phyloP scores from a whole-genome alignment of 2,329 filamentous ascomycete species.

The Phoma sp. region DNA sequence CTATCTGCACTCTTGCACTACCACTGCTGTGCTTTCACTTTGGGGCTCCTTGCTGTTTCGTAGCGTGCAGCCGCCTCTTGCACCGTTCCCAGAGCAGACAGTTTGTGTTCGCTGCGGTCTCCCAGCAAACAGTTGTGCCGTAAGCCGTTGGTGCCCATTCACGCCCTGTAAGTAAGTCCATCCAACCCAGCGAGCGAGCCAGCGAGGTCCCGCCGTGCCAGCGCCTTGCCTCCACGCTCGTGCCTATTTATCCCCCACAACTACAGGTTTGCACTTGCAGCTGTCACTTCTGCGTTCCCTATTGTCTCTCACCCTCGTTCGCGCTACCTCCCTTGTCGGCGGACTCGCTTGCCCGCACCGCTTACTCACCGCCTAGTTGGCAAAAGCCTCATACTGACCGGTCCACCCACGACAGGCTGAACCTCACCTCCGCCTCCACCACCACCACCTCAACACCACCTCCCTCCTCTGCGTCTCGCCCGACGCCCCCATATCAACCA shows the following conservation, averaged over 20 bases:
- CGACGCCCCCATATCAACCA: constrained; percentile 27
- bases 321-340: constrained; percentile 23
- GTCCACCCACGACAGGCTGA: constrained; percentile 46
- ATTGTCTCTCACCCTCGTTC: constrained; percentile 19
- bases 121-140: constrained; percentile 26
- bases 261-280: constrained; percentile 4
- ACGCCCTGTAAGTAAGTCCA: constrained; percentile 39
- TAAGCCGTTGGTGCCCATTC: constrained; percentile 47
- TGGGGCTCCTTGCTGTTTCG: constrained; percentile 35
- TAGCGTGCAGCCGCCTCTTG: constrained; percentile 40
- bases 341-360: constrained; percentile 35
- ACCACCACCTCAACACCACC: constrained; percentile 27
- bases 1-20: constrained; percentile 31
- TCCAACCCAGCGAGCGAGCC: constrained; percentile 31
- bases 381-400: constrained; percentile 51
- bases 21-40: constrained; percentile 31
- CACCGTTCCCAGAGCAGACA: constrained; percentile 22
- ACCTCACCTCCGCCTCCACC: constrained; percentile 29
- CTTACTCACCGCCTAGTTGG: constrained; percentile 52
- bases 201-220: constrained; percentile 34
- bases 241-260: constrained; percentile 24
- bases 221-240: constrained; percentile 23
- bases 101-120: constrained; percentile 19
- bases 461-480: constrained; percentile 25
- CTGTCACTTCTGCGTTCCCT: background rate